Percentiles rank a stretch among this genome's conserved stretches.
phyloP scores from a whole-genome alignment of 2,329 filamentous ascomycete species.

The Apiospora arundinis region DNA sequence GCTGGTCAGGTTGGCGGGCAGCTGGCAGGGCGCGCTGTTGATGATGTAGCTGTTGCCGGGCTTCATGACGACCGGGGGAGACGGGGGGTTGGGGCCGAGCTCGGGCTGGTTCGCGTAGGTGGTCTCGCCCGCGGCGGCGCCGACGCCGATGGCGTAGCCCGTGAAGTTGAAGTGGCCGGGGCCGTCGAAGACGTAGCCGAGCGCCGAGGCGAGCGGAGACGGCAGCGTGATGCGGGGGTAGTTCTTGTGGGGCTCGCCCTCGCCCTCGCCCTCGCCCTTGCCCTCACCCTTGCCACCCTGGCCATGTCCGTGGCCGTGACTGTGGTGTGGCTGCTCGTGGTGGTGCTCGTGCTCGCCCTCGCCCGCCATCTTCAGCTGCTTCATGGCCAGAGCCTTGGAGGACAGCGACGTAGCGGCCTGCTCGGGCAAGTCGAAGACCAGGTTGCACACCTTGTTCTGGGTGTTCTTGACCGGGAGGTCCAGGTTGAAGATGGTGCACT shows the following conservation, averaged over 20 bases:
- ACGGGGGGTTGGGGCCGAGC: constrained; percentile 3
- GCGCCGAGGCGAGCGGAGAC: background rate
- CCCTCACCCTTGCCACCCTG: background rate
- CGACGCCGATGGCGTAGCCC: constrained; percentile 9
- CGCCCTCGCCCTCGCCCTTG: background rate
- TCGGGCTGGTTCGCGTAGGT: background rate
- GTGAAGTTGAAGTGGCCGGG: constrained; percentile 18
- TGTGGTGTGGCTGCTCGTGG: too few relatives aligned
- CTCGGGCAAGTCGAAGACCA: constrained; percentile 18
- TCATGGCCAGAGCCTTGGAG: background rate
- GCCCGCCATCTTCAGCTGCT: too few relatives aligned
- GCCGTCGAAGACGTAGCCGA: background rate
- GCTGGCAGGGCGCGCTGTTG: constrained; percentile 2
- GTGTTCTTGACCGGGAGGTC: background rate
- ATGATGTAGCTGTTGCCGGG: constrained; percentile 20
- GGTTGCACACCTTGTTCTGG: constrained; percentile 15
- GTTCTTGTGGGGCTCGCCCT: background rate
- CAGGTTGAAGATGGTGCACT: constrained; percentile 20
- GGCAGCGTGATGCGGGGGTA: background rate
- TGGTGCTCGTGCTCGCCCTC: too few relatives aligned
- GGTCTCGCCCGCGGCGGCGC: constrained; percentile 7
- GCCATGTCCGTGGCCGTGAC: background rate
- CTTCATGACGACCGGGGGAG: background rate
- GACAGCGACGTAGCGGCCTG: background rate
- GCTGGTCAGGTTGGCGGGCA: constrained; percentile 12